These are phyloP conservation scores for Kalanchoe fedtschenkoi DNA, from an alignment of 164 flowering plant species.

Conservation along the genomic window DNA sequence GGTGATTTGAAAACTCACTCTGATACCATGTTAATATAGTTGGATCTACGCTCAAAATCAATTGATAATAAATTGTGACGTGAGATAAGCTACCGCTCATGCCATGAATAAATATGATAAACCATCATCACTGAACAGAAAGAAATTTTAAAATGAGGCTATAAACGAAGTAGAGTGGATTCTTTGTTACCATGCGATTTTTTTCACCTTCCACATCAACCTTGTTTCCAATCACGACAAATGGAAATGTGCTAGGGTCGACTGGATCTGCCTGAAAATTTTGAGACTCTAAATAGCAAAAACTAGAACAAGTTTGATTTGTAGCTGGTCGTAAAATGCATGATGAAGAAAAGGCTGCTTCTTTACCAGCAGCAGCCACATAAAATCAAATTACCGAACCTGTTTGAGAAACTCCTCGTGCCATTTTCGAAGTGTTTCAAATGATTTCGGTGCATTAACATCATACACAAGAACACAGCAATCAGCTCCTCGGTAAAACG, in stretches of 20 bases:
- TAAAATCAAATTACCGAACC: too few relatives aligned
- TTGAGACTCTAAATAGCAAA: not conserved
- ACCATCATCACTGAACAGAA: not conserved
- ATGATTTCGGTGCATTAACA: conserved; percentile 26
- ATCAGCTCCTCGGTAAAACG: conserved; percentile 49
- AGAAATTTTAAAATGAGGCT: not conserved
- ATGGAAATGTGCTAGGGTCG: conserved; percentile 24
- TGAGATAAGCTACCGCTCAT: too few relatives aligned
- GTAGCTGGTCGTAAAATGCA: too few relatives aligned
- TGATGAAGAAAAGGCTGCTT: too few relatives aligned
- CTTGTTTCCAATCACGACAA: conserved; percentile 33
- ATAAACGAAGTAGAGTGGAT: too few relatives aligned
- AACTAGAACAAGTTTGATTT: not conserved
- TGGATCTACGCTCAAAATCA: too few relatives aligned
- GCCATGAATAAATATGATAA: not conserved
- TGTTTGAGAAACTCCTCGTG: conserved; percentile 37
- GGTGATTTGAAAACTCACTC: too few relatives aligned
- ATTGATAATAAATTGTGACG: too few relatives aligned
- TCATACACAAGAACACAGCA: conserved; percentile 48
- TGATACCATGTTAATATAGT: too few relatives aligned
- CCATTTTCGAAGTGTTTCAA: conserved; percentile 32
- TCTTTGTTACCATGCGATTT: conserved; percentile 21
- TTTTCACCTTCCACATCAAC: conserved; percentile 27
- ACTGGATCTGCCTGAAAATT: conserved; percentile 23
- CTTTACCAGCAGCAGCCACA: too few relatives aligned